Conservation (phyloP, 2,329 filamentous ascomycete genomes). For the Hysterium pulicare region DNA sequence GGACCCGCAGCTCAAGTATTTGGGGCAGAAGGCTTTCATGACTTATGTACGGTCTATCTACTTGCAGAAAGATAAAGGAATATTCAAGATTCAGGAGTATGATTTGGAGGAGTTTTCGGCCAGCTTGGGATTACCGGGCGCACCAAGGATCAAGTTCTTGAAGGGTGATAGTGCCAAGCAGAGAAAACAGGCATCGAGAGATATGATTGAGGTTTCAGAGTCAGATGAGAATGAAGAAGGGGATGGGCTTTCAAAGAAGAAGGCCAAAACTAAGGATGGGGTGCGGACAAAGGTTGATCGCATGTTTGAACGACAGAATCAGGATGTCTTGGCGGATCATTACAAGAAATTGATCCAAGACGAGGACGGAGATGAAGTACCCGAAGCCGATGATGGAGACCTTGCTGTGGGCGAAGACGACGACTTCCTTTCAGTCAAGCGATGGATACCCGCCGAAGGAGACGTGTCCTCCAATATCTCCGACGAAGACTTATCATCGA, state of each 20-base stretch:
- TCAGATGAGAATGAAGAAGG: slow-evolving; percentile 58
- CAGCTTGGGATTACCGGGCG: slow-evolving; percentile 83
- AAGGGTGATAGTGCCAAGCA: slow-evolving; percentile 86
- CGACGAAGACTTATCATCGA: slow-evolving; percentile 28
- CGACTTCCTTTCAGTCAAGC: slow-evolving; percentile 86
- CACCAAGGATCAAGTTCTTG: slow-evolving; percentile 88
- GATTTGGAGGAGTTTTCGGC: slow-evolving; percentile 82
- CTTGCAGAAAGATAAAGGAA: slow-evolving; percentile 84
- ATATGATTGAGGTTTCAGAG: slow-evolving; percentile 56
- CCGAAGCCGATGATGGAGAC: slow-evolving; percentile 39
- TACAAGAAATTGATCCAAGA: slow-evolving; percentile 80
- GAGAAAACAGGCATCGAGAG: slow-evolving; percentile 79
- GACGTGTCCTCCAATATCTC: slow-evolving; percentile 43
- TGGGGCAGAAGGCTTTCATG: slow-evolving; percentile 93
- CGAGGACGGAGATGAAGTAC: slow-evolving; percentile 47
- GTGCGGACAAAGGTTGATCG: slow-evolving; percentile 94
- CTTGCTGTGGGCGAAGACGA: slow-evolving; percentile 58
- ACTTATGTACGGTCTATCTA: slow-evolving; percentile 83
- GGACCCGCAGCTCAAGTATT: slow-evolving; percentile 87
- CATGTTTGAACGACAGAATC: slow-evolving; percentile 97
- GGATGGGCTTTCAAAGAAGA: slow-evolving; percentile 44
- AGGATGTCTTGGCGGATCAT: slow-evolving; percentile 91
- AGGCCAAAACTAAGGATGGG: slow-evolving; percentile 62
- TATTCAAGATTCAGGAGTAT: slow-evolving; percentile 80
- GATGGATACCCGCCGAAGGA: slow-evolving; percentile 64